Base-by-base conservation (phyloP, 2,329 filamentous ascomycete genomes). In the Paraphaeosphaeria sporulosa region DNA sequence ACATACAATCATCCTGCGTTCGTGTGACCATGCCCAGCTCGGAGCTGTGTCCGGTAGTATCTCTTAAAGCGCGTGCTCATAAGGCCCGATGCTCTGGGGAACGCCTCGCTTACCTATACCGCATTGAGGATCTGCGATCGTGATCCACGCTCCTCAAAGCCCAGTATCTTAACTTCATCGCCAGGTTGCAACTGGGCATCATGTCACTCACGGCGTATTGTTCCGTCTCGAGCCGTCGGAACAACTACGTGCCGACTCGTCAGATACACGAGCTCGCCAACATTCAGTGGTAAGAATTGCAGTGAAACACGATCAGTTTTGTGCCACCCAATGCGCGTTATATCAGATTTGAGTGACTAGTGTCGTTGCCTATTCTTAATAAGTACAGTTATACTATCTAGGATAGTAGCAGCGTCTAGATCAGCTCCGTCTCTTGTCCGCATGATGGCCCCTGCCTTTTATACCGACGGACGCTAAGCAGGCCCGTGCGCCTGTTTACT, bases 41-140 rank as follows among this genome's bases (percentile, higher is more conserved):
- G 49, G 34, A 52, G 36, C n/a, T 43, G 17, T 21, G 5, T 43
- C 38, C 36, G 36, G 38, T 43, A 36, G 47, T 36, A 15, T 36
- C 30, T 36, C 30, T 19, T n/a, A 21, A n/a, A 23, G 15, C 12
- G 9, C 34, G 25, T 30, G 19, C n/a, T 21, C 12, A n/a, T 15
- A 32, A 30, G 48, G 50, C 15, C 50, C 50, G 49, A 27, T 21
- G n/a, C 34, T 42, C 34, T 43, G 50, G 49, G 34, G 38, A 36
- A 34, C 38, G n/a, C 23, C 30, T 53, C 50, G 50, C 50, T 53
- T 53, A 43, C 32, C 36, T 43, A 13, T 43, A 42, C 50, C 23
- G 13, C 36, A 42, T 53, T 23, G 34, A 53, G 50, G 50, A 53
- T 53, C 50, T 53, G n/a, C 21, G 36, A 42, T 53, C 13, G 50